A percentile compares a stretch with the other conserved stretches of the same genome.
Conservation (phyloP, 2,329 filamentous ascomycete genomes). For the Aspergillus quadricinctus region DNA sequence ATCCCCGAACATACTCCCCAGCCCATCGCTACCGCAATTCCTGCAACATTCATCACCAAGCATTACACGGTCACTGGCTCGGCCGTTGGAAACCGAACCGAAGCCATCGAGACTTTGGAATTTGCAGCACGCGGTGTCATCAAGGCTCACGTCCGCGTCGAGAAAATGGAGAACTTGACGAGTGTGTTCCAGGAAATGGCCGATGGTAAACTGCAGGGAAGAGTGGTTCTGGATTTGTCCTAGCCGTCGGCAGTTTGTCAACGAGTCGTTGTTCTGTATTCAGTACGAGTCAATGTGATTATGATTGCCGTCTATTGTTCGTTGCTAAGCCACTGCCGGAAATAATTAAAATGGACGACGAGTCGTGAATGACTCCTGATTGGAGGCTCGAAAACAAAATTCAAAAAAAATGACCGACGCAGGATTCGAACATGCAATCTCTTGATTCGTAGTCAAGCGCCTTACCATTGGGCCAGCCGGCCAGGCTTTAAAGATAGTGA, state of each 20-base stretch:
- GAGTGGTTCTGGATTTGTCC: conserved; percentile 46
- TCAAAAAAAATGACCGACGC: conserved; percentile 29
- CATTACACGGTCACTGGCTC: conserved; percentile 48
- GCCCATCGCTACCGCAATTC: conserved; percentile 44
- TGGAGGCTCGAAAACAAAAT: background rate
- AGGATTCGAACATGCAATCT: conserved; percentile 47
- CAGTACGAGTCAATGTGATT: background rate
- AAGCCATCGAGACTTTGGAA: conserved; percentile 48
- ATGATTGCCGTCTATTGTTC: background rate
- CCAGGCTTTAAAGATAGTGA: no score
- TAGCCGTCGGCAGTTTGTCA: no score
- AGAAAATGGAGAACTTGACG: conserved; percentile 47
- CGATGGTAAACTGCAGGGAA: conserved; percentile 41
- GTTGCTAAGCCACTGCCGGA: no score
- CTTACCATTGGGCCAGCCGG: conserved; percentile 21
- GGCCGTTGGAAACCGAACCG: conserved; percentile 48
- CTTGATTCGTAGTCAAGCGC: conserved; percentile 34
- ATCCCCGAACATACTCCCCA: conserved; percentile 45
- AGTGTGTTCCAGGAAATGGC: conserved; percentile 45
- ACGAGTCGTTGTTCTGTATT: no score
- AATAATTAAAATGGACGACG: no score
- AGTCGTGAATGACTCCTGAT: no score
- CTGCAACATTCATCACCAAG: conserved; percentile 38
- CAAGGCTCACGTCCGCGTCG: conserved; percentile 42
- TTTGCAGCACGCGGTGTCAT: conserved; percentile 47